Percentiles rank a stretch among this genome's conserved stretches.
phyloP scores from a whole-genome alignment of 2,329 filamentous ascomycete genomes.

The Bipolaris zeicola region DNA sequence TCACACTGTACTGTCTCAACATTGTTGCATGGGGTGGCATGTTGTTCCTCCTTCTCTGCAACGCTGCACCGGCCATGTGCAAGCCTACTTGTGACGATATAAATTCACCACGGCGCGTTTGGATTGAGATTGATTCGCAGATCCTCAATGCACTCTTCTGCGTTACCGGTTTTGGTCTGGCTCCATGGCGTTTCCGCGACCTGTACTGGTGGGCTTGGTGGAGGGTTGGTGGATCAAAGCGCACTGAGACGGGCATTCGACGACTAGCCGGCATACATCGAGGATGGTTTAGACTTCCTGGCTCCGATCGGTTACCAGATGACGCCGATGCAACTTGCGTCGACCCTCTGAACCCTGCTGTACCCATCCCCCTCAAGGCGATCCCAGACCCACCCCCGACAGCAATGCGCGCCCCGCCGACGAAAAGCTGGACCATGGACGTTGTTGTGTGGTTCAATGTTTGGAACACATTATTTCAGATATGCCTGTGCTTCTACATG shows the following conservation, averaged over 20 bases:
- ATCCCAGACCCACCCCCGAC: conserved; percentile 73
- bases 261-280: conserved; percentile 75
- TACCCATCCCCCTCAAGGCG: conserved; percentile 69
- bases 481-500: conserved; percentile 77
- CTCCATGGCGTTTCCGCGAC: conserved; percentile 84
- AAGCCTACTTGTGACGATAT: conserved; percentile 71
- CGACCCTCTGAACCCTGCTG: conserved; percentile 50
- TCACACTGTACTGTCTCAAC: conserved; percentile 80
- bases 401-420: conserved; percentile 70
- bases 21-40: conserved; percentile 90
- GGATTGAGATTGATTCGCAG: conserved; percentile 86
- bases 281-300: conserved; percentile 75
- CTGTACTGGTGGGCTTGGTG: conserved; percentile 73
- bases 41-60: conserved; percentile 83
- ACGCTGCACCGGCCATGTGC: conserved; percentile 76
- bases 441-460: conserved; percentile 80
- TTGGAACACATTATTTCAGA: conserved; percentile 78
- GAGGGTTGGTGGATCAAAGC: conserved; percentile 58
- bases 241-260: conserved; percentile 60
- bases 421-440: conserved; percentile 75
- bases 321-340: conserved; percentile 29
- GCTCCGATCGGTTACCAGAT: conserved; percentile 62
- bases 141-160: conserved; percentile 85
- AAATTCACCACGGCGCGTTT: conserved; percentile 76
- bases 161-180: conserved; percentile 81